Evolutionary conservation across 1,139 yeast species (phyloP).

Genomic region (Blastobotrys proliferans): DNA sequence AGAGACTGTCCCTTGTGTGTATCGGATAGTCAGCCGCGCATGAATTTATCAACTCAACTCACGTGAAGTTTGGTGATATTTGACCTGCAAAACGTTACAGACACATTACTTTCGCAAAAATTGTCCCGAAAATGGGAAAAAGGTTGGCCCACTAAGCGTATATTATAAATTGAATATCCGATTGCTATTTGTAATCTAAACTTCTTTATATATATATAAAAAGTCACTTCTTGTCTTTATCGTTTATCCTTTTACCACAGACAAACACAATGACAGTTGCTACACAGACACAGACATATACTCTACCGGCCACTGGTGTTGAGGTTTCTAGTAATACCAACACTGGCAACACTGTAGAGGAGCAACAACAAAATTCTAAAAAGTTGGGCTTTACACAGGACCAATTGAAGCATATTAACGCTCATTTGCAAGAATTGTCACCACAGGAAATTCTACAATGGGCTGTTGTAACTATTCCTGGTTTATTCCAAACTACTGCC

Average conservation of each 20-base stretch:
- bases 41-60: too few relatives aligned
- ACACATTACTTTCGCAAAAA: not conserved
- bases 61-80: slow-evolving; percentile 17
- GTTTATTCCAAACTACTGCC: slow-evolving; percentile 86
- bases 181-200: not conserved
- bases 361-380: not conserved
- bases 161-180: too few relatives aligned
- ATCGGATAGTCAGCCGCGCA: too few relatives aligned
- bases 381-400: slow-evolving; percentile 19
- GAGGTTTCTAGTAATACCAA: too few relatives aligned
- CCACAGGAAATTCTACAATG: slow-evolving; percentile 77
- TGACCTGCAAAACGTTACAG: slow-evolving; percentile 11
- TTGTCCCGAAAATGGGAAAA: not conserved
- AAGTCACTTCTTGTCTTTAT: not conserved
- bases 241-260: too few relatives aligned
- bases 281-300: not conserved
- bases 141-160: not conserved
- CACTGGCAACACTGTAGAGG: not conserved
- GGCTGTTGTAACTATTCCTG: slow-evolving; percentile 79
- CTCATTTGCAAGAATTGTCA: slow-evolving; percentile 48
- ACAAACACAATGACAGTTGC: not conserved
- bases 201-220: not conserved
- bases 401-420: slow-evolving; percentile 46
- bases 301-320: too few relatives aligned
- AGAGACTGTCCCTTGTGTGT: too few relatives aligned